phyloP scores from a whole-genome alignment of 306 rosid species.

The Fragaria ananassa region DNA sequence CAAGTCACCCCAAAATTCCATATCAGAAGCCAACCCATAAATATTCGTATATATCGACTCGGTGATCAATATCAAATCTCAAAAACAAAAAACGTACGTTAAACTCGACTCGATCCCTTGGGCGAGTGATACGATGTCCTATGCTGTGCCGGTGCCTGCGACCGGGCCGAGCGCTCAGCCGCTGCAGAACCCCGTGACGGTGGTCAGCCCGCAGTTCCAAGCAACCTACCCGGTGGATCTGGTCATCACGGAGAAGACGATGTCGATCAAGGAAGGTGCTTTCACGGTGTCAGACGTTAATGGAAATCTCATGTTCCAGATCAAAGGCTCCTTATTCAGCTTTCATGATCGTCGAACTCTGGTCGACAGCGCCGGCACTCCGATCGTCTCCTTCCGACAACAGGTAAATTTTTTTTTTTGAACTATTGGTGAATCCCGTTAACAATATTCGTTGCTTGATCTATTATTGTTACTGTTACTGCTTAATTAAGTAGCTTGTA shows the following conservation, averaged over 20 bases:
- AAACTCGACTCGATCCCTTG: not conserved
- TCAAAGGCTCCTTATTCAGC: constrained; percentile 42
- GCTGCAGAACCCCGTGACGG: constrained; percentile 22
- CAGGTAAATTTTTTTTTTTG: constrained; percentile 21
- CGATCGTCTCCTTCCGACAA: constrained; percentile 32
- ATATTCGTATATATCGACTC: not conserved
- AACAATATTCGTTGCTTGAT: not conserved
- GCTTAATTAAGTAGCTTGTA: not conserved
- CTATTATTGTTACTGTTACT: not conserved
- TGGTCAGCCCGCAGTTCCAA: constrained; percentile 29
- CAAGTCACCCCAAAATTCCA: not conserved
- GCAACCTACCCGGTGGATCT: constrained; percentile 35
- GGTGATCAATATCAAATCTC: not conserved
- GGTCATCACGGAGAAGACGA: constrained; percentile 23
- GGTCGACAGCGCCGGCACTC: constrained; percentile 29
- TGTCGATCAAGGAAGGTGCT: constrained; percentile 31
- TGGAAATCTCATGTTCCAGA: constrained; percentile 36
- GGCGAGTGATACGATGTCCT: constrained; percentile 8
- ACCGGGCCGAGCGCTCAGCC: constrained; percentile 22
- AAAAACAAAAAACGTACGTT: not conserved
- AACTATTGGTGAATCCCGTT: not conserved
- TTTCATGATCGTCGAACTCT: constrained; percentile 36
- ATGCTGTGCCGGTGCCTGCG: not conserved
- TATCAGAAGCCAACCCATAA: not conserved
- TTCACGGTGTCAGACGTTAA: constrained; percentile 38